phyloP scores from a whole-genome alignment of 2,329 filamentous ascomycete genomes.

The Penicillium fuscoglaucum region DNA sequence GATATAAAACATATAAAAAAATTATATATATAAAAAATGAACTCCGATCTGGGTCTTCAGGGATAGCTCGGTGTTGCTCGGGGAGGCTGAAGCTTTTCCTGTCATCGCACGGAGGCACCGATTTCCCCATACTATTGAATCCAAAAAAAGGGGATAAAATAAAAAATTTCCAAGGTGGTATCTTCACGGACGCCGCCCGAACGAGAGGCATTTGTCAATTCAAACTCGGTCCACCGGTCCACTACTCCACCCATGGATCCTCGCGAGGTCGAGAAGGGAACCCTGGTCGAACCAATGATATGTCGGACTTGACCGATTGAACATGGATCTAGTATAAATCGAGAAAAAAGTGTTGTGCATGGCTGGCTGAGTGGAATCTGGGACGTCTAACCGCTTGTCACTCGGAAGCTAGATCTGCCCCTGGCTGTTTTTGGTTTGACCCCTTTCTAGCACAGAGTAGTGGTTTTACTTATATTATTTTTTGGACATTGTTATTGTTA shows the following conservation, averaged over 20 bases:
- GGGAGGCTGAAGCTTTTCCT: conserved; percentile 7
- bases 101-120: conserved; percentile 5
- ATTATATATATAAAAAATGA: neutral
- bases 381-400: conserved; percentile 27
- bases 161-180: neutral
- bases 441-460: conserved; percentile 1
- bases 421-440: conserved; percentile 13
- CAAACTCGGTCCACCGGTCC: conserved; percentile 1
- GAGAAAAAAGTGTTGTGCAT: conserved; percentile 24
- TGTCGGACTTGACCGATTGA: conserved; percentile 12
- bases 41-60: conserved; percentile 2
- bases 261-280: neutral
- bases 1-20: neutral
- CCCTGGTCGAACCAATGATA: conserved; percentile 21
- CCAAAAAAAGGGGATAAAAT: neutral
- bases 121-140: conserved; percentile 17
- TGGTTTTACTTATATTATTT: conserved; percentile 1
- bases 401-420: conserved; percentile 20
- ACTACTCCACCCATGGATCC: conserved; percentile 6
- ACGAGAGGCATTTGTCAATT: conserved; percentile 21
- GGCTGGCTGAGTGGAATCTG: conserved; percentile 27
- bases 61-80: conserved; percentile 10
- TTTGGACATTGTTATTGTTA: neutral
- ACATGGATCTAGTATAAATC: conserved; percentile 17
- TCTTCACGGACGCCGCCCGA: conserved; percentile 2